phyloP scores from a whole-genome alignment of 257 asterid genomes.

The Jacaranda mimosifolia region DNA sequence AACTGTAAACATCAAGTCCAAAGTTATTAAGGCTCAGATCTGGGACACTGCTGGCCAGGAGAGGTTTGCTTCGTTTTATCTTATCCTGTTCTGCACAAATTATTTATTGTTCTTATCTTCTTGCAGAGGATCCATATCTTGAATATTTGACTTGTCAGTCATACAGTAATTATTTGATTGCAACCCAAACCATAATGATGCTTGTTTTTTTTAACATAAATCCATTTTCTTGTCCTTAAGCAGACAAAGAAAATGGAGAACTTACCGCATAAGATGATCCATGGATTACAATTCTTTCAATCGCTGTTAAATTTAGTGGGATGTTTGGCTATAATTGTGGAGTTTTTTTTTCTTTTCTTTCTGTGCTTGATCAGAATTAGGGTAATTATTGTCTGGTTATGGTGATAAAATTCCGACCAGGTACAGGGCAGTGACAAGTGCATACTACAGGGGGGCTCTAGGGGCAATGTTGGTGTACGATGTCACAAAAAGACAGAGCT shows the following conservation, averaged over 20 bases:
- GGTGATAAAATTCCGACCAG: slow-evolving; percentile 32
- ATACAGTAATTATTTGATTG: neutral
- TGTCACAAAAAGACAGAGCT: slow-evolving; percentile 62
- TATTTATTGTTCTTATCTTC: neutral
- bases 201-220: neutral
- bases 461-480: slow-evolving; percentile 85
- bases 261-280: neutral
- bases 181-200: neutral
- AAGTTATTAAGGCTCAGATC: slow-evolving; percentile 87
- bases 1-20: slow-evolving; percentile 65
- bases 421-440: slow-evolving; percentile 81
- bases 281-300: no score
- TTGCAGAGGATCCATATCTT: neutral
- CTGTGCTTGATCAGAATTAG: neutral
- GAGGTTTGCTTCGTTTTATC: slow-evolving; percentile 49
- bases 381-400: neutral
- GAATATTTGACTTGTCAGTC: no score
- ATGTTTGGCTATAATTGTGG: neutral
- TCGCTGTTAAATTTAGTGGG: no score
- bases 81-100: neutral
- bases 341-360: neutral
- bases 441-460: slow-evolving; percentile 75
- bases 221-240: neutral
- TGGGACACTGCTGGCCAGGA: slow-evolving; percentile 96
- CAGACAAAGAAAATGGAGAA: neutral